These are phyloP conservation scores for Chrysopogon serrulatus DNA, from an alignment of 176 grass and related monocot genomes.

Conservation along the genomic window DNA sequence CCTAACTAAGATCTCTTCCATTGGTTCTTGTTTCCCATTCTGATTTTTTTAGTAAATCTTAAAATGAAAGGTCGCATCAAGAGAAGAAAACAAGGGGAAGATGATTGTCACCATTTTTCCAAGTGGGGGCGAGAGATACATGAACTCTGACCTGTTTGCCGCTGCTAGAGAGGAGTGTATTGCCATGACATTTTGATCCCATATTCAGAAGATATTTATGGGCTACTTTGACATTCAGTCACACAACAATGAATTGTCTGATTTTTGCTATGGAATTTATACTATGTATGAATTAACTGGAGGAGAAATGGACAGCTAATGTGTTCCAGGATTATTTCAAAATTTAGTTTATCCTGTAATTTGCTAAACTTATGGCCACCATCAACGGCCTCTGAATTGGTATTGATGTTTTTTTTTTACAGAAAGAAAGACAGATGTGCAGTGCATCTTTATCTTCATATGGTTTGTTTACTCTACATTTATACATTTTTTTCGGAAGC, in stretches of 20 bases:
- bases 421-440: background rate
- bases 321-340: background rate
- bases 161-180: conserved; percentile 38
- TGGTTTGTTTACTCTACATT: background rate
- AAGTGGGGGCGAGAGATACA: conserved; percentile 43
- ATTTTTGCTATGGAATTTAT: background rate
- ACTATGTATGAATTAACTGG: background rate
- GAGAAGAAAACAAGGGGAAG: conserved; percentile 35
- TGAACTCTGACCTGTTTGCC: conserved; percentile 43
- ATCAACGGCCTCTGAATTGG: background rate
- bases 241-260: background rate
- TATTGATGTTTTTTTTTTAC: background rate
- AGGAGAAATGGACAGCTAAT: background rate
- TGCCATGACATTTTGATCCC: too few species aligned
- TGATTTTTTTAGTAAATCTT: too few species aligned
- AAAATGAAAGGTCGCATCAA: too few species aligned
- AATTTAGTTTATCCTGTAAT: background rate
- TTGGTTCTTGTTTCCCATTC: background rate
- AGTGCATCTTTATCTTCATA: background rate
- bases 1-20: background rate
- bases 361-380: background rate
- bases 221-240: background rate
- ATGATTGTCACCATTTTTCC: conserved; percentile 49
- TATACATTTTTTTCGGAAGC: too few species aligned
- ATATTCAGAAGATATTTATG: background rate